phyloP scores from a whole-genome alignment of 2,329 filamentous ascomycete genomes.

The Pseudocercospora fijiensis region DNA sequence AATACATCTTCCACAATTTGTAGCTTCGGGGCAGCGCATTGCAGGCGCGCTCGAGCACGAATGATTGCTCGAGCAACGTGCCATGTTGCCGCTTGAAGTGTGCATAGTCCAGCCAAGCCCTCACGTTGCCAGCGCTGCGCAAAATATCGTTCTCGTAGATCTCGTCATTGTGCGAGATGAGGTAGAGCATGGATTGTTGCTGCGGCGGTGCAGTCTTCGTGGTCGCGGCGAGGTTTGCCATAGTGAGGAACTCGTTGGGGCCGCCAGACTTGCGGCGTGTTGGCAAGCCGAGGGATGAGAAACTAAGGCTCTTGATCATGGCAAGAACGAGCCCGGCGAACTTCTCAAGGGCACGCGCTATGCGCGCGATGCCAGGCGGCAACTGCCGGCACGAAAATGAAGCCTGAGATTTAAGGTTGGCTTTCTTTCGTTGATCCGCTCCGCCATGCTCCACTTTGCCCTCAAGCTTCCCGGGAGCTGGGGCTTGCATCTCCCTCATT shows the following conservation, averaged over 20 bases:
- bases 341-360: neutral
- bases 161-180: conserved; percentile 79
- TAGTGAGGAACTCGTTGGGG: conserved; percentile 13
- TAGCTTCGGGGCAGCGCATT: conserved; percentile 87
- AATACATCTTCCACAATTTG: conserved; percentile 98
- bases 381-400: neutral
- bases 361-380: conserved; percentile 1
- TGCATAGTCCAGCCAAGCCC: conserved; percentile 93
- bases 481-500: conserved; percentile 8
- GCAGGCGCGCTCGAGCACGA: conserved; percentile 86
- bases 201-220: conserved; percentile 17
- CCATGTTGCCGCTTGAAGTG: conserved; percentile 88
- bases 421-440: neutral
- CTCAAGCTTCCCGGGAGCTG: neutral
- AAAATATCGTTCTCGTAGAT: conserved; percentile 96
- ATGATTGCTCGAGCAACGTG: conserved; percentile 78
- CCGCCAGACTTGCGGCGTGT: conserved; percentile 25
- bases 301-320: conserved; percentile 13
- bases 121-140: conserved; percentile 78
- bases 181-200: conserved; percentile 37
- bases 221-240: conserved; percentile 16
- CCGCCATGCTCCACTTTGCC: neutral
- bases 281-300: conserved; percentile 17
- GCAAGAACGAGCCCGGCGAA: conserved; percentile 6
- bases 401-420: neutral